Conservation (phyloP, 257 asterid genomes). For the Penstemon barbatus region DNA sequence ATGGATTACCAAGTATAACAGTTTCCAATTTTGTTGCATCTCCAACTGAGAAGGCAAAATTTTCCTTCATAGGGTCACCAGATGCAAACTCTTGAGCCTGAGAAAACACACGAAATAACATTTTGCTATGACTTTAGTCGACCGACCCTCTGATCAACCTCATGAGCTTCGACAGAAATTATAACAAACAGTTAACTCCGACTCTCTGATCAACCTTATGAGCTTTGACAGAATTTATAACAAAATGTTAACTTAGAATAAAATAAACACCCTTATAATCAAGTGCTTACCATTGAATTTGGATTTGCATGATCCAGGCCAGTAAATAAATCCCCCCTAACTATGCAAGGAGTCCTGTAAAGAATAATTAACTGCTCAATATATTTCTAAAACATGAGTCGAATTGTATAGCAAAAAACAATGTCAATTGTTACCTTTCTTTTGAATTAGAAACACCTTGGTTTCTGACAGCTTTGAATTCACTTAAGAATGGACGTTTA, state of each 20-base stretch:
- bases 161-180: too few species aligned
- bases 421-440: constrained; percentile 41
- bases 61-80: constrained; percentile 33
- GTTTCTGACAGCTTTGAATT: constrained; percentile 36
- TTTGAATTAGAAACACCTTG: constrained; percentile 38
- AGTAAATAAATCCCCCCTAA: constrained; percentile 47
- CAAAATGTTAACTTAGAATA: neutral
- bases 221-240: too few species aligned
- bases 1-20: constrained; percentile 29
- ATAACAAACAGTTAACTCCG: too few species aligned
- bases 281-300: constrained; percentile 37
- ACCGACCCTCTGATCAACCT: too few species aligned
- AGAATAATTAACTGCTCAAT: constrained; percentile 20
- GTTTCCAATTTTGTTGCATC: constrained; percentile 29
- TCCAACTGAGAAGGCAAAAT: constrained; percentile 27
- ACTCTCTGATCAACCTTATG: too few species aligned
- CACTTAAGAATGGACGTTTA: constrained; percentile 36
- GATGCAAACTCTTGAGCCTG: constrained; percentile 47
- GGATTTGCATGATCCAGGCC: constrained; percentile 33
- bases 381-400: constrained; percentile 15
- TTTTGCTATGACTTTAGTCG: too few species aligned
- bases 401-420: neutral
- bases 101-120: constrained; percentile 14
- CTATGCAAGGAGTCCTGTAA: constrained; percentile 49
- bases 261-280: neutral